Evolutionary conservation across 805 yeast genomes (phyloP), one percentile per base, ranked within the genome.

Genomic region (Candida wancherniae): DNA sequence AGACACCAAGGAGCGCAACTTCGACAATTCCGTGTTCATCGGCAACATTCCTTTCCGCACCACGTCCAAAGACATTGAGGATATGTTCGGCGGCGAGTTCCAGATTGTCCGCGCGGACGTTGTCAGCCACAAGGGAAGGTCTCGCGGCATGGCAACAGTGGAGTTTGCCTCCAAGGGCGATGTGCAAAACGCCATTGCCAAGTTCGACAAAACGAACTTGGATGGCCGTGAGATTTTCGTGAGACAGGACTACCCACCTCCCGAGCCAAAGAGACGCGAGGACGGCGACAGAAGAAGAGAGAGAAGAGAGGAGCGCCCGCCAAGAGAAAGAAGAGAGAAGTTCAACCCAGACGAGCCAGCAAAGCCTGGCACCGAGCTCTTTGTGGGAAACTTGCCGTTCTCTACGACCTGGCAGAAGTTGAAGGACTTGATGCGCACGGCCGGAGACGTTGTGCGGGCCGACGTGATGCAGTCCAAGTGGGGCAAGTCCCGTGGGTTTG

Each of bases 61-160:
- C 42, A 70, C 77, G 19, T 71, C 83, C 45, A 58, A 63, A 29
- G 80, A 80, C 21, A 62, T 83, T 31, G 74, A 73, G 49, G 77
- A 67, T 11, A 66, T 71, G 40, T 83, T 83, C 55, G 58, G 66
- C n/a, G 58, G 57, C 16, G 51, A 52, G 15, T 61, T 57, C 42
- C 35, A 68, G 17, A 81, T 87, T 32, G 69, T 79, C 13, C 73
- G 84, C 42, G 94, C 95, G 3, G 96, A 87, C 55, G 80, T 88
- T 31, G 80, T 86, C 26, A 77, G 80, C 3, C 70, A 75, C 39
- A 75, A 80, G 45, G 94, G 94, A 34, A 81, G 81, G 49, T 80
- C 86, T 51, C 70, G 90, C 60, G 94, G 94, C 40, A 82, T 81
- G 90, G 90, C 88, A 23, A 84, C 95, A 15, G 95, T 87, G 24